Base-by-base conservation (phyloP, 345 rosid genomes). In the Ceriops zippeliana region DNA sequence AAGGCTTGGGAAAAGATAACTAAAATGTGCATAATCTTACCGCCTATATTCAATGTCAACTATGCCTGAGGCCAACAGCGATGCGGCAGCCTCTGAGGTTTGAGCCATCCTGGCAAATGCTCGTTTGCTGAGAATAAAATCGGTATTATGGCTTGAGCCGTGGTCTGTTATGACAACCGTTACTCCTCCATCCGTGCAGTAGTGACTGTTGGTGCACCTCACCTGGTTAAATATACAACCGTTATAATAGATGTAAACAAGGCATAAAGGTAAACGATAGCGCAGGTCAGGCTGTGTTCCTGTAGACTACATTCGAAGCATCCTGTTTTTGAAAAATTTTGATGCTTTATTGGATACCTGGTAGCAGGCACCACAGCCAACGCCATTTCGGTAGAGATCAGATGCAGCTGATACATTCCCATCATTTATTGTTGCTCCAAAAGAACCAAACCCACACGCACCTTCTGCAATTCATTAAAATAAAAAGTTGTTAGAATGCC, bases 361-460 rank as follows among this genome's bases (percentile, higher is more conserved):
- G 80, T 84, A 88, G 85, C 90, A 88, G 79, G 87, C 87, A 31
- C 93, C 90, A 47, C 93, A 88, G n/a, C 93, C 93, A 19, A 86
- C 67, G 20, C 93, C 90, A 38, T 66, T 62, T 15, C 90, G 84
- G 46, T 83, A 88, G 76, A 88, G 93, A 47, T 76, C 78, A 49
- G 89, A 84, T 15, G 80, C 90, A 56, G 93, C 81, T 22, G 90
- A 79, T 31, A 88, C 90, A 86, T 88, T 85, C 38, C 90, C 90
- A 32, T 80, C 90, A 20, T 84, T 86, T 46, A 86, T 35, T 26
- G 86, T 84, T 46, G 90, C 90, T 60, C 90, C 93, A 65, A 83
- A 88, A n/a, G 87, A 69, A 56, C 93, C 93, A 63, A 70, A 88
- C 31, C 87, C 90, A 11, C 93, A 88, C 6, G 87, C 85, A 71